phyloP scores from a whole-genome alignment of 768 basidiomycete species.

The Auricularia heimuer region DNA sequence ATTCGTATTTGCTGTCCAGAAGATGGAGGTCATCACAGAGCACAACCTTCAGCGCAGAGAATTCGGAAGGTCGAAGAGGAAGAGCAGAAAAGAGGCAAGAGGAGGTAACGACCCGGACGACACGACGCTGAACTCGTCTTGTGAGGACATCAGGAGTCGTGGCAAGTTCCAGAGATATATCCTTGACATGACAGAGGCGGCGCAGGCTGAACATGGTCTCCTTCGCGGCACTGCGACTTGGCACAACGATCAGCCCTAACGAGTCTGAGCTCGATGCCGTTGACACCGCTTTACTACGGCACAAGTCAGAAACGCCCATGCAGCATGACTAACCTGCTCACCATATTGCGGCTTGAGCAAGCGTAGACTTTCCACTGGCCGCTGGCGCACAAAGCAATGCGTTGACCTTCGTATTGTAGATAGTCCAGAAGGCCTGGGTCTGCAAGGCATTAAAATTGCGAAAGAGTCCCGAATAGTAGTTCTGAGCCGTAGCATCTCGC shows the following conservation, averaged over 20 bases:
- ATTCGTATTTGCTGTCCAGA: conserved; percentile 72
- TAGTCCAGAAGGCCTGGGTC: conserved; percentile 79
- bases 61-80: conserved; percentile 16
- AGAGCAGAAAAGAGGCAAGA: conserved; percentile 37
- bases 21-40: conserved; percentile 82
- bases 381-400: conserved; percentile 69
- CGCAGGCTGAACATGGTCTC: conserved; percentile 46
- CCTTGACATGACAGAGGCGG: conserved; percentile 23
- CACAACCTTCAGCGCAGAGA: conserved; percentile 46
- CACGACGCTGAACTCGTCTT: conserved; percentile 20
- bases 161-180: conserved; percentile 32
- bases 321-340: conserved; percentile 27
- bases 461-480: conserved; percentile 36
- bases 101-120: conserved; percentile 50
- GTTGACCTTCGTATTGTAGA: conserved; percentile 57
- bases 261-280: conserved; percentile 27
- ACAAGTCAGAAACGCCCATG: conserved; percentile 8
- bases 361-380: conserved; percentile 68
- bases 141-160: conserved; percentile 21
- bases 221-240: conserved; percentile 43
- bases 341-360: conserved; percentile 67
- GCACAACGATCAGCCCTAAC: conserved; percentile 56
- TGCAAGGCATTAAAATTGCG: conserved; percentile 75
- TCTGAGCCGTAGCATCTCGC: conserved; percentile 35
- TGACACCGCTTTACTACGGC: conserved; percentile 43